Evolutionary conservation across 805 yeast genomes (phyloP).

Genomic region (Sungouiella blattae): DNA sequence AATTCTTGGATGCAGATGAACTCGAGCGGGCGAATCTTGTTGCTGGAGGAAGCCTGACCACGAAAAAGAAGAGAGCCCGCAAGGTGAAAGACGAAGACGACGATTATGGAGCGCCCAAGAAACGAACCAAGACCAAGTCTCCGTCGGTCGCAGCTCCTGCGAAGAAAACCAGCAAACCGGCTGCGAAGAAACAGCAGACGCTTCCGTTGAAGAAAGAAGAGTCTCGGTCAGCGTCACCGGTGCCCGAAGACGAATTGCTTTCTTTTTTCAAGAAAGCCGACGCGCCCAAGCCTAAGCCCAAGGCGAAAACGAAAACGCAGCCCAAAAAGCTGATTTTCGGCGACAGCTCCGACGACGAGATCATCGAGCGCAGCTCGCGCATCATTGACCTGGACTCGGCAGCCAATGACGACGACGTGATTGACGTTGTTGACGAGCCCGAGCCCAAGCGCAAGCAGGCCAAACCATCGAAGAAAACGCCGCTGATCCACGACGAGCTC

Average conservation of each 20-base stretch:
- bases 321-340: slow-evolving; percentile 11
- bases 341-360: slow-evolving; percentile 15
- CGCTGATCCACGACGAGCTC: slow-evolving; percentile 13
- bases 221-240: slow-evolving; percentile 3
- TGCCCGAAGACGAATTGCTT: slow-evolving; percentile 10
- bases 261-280: slow-evolving; percentile 8
- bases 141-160: slow-evolving; percentile 1
- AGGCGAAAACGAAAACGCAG: slow-evolving; percentile 1
- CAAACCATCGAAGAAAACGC: neutral
- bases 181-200: neutral
- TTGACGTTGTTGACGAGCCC: slow-evolving; percentile 17
- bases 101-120: slow-evolving; percentile 10
- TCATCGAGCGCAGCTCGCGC: slow-evolving; percentile 1
- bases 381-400: slow-evolving; percentile 3
- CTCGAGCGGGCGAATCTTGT: slow-evolving; percentile 51
- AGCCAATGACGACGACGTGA: slow-evolving; percentile 9
- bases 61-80: slow-evolving; percentile 35
- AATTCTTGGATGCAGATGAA: slow-evolving; percentile 64
- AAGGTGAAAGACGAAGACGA: slow-evolving; percentile 13
- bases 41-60: slow-evolving; percentile 35
- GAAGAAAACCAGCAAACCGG: slow-evolving; percentile 4
- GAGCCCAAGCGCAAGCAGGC: slow-evolving; percentile 2
- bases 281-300: slow-evolving; percentile 1
- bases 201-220: slow-evolving; percentile 1
- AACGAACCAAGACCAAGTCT: slow-evolving; percentile 4